phyloP scores from a whole-genome alignment of 805 yeast species.

The Saccharomyces mikatae region DNA sequence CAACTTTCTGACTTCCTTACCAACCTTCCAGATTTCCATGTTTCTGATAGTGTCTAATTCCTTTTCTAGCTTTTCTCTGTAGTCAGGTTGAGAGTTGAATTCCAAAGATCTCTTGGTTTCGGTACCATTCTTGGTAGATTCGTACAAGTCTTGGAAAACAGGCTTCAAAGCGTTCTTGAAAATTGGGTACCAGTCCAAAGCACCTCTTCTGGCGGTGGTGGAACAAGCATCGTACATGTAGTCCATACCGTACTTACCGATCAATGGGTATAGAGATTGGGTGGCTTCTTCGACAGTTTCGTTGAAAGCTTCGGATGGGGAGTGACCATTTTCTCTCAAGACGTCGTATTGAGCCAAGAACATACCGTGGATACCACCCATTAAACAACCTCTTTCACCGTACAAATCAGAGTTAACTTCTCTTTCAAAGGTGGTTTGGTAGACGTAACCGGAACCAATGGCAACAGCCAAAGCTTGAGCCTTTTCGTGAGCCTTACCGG shows the following conservation, averaged over 20 bases:
- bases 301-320: constrained; percentile 99
- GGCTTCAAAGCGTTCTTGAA: constrained; percentile 99
- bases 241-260: constrained; percentile 99
- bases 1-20: constrained; percentile 98
- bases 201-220: constrained; percentile 99
- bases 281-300: constrained; percentile 99
- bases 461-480: constrained; percentile 98
- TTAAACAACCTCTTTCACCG: constrained; percentile 99
- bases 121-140: constrained; percentile 88
- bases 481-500: constrained; percentile 98
- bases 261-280: constrained; percentile 96
- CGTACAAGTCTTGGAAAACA: constrained; percentile 92
- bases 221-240: constrained; percentile 99
- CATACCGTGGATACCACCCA: constrained; percentile 99
- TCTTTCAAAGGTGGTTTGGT: constrained; percentile 98
- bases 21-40: constrained; percentile 99
- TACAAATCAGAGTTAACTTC: constrained; percentile 98
- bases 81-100: constrained; percentile 96
- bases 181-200: constrained; percentile 98
- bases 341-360: constrained; percentile 99
- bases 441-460: constrained; percentile 98
- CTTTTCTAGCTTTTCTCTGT: constrained; percentile 90
- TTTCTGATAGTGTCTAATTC: constrained; percentile 90
- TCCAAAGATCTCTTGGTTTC: constrained; percentile 98
- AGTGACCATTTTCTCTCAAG: constrained; percentile 98